Evolutionary conservation across 2,329 filamentous ascomycete species (phyloP), one percentile per base, ranked within the genome.

Genomic region (Zymoseptoria ardabiliae): DNA sequence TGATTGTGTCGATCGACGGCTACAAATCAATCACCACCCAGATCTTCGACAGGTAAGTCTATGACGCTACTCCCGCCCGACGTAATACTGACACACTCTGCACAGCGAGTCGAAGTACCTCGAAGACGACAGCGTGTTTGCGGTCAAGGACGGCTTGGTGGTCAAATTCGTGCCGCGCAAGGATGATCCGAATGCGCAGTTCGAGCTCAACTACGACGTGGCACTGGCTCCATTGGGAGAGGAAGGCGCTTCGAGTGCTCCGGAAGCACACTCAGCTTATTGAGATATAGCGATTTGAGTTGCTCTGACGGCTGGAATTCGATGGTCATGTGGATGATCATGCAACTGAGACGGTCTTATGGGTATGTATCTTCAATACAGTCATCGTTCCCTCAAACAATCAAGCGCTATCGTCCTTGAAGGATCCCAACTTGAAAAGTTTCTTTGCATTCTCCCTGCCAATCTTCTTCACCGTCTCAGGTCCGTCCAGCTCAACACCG

Each of bases 21-120:
- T 85, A 87, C 76, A 87, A 85, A 68, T 79, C 86, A 0, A 80
- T 95, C 53, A 88, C 86, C 0, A 91, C 89, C 1, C 89, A 94
- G 72, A 85, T 94, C 58, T 93, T 91, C 70, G 88, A 91, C 71
- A 59, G 62, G 35, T 62, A 60, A 13, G 61, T 62, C 6, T 62
- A 22, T 23, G 23, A 54, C 51, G 58, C 25, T 11, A 17, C 35
- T 17, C 4, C 19, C 17, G 20, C 23, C 23, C 17, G 8, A n/a
- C 20, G 21, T 7, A 4, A 10, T 13, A 22, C 25, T 53, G 22
- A 22, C 23, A 28, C 6, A 2, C 2, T 22, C 17, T 10, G 10
- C 20, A 3, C 77, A 79, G 59, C 79, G 83, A 62, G 84, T 85
- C 61, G 72, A 79, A 82, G 62, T 85, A 89, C 66, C 76, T 90